These are phyloP conservation scores for Aotearoamyces nothofagi DNA, from an alignment of 2,329 filamentous ascomycete species.

Conservation along the genomic window DNA sequence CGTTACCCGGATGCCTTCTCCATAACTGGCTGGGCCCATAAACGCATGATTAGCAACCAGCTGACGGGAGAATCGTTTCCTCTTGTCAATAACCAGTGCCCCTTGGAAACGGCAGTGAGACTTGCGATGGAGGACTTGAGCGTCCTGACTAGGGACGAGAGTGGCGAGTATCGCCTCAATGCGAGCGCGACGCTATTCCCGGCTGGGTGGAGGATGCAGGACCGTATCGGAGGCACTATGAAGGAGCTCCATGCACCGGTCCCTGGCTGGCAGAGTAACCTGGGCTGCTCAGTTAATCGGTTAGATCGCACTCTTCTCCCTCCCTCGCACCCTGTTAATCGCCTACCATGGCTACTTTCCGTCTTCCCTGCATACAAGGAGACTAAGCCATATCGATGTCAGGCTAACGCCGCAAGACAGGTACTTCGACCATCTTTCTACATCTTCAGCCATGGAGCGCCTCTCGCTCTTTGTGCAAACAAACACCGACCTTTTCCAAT, in stretches of 20 bases:
- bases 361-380: constrained; percentile 3
- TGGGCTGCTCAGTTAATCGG: constrained; percentile 26
- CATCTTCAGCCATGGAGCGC: constrained; percentile 29
- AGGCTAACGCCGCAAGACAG: constrained; percentile 13
- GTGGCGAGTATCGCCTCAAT: constrained; percentile 29
- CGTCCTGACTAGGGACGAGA: constrained; percentile 27
- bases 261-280: constrained; percentile 31
- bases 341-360: background rate
- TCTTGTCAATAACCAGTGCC: constrained; percentile 22
- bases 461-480: constrained; percentile 34
- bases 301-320: constrained; percentile 10
- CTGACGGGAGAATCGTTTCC: constrained; percentile 27
- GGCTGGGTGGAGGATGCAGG: constrained; percentile 32
- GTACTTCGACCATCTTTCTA: constrained; percentile 29
- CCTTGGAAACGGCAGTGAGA: constrained; percentile 32
- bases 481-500: constrained; percentile 27
- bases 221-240: constrained; percentile 32
- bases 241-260: constrained; percentile 29
- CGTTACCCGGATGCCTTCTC: constrained; percentile 28
- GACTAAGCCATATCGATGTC: too few species aligned
- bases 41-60: constrained; percentile 24
- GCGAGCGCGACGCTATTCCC: constrained; percentile 37
- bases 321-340: background rate
- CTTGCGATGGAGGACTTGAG: constrained; percentile 36
- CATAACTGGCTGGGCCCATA: constrained; percentile 12